These are phyloP conservation scores for Paulownia fortunei DNA, from an alignment of 257 asterid species.

Conservation along the genomic window DNA sequence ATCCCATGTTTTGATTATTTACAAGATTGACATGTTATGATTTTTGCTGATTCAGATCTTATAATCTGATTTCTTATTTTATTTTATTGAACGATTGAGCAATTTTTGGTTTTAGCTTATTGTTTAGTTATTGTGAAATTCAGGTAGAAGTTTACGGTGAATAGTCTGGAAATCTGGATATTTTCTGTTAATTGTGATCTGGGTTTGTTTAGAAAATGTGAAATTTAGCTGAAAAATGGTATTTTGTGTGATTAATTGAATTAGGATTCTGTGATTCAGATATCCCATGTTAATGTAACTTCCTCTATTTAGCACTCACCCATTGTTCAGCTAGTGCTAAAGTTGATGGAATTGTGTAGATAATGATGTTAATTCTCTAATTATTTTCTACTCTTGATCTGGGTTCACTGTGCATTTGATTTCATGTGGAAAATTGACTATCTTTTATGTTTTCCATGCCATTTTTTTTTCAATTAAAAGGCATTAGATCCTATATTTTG, in stretches of 20 bases:
- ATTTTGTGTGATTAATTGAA: slow-evolving; percentile 19
- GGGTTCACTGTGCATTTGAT: background rate
- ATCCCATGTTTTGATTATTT: slow-evolving; percentile 1
- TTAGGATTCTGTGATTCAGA: background rate
- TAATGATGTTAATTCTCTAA: background rate
- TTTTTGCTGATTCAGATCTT: slow-evolving; percentile 26
- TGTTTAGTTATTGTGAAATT: slow-evolving; percentile 3
- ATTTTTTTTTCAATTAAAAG: too few species aligned
- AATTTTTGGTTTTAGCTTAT: slow-evolving; percentile 17
- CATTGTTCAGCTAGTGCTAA: background rate
- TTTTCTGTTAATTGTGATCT: slow-evolving; percentile 25
- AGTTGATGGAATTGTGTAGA: background rate
- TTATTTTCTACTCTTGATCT: background rate
- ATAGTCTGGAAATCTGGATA: too few species aligned
- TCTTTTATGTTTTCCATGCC: background rate
- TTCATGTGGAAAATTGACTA: background rate
- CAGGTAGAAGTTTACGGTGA: background rate
- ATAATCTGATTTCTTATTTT: background rate
- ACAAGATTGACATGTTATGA: background rate
- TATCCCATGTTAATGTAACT: background rate
- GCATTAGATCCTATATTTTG: background rate
- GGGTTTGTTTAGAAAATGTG: slow-evolving; percentile 19
- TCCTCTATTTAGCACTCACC: slow-evolving; percentile 8
- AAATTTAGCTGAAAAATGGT: background rate
- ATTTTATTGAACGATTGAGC: background rate